phyloP scores from a whole-genome alignment of 768 basidiomycete genomes.

The Thelephora ganbajun region DNA sequence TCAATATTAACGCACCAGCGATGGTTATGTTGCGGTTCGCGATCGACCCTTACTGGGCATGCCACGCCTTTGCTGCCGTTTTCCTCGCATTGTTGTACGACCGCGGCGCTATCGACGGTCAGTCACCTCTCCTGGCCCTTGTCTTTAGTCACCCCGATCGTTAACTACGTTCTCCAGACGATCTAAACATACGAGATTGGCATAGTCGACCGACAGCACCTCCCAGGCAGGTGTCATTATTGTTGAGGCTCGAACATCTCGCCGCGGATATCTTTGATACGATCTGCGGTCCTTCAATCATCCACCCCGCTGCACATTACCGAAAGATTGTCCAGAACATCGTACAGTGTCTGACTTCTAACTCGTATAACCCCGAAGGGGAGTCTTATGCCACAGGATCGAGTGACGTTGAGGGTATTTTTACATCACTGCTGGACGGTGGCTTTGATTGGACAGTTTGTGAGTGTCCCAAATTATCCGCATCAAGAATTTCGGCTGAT shows the following conservation, averaged over 20 bases:
- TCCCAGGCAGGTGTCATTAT: neutral
- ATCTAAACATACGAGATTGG: slow-evolving; percentile 1
- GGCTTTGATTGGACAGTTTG: slow-evolving; percentile 4
- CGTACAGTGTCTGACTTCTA: neutral
- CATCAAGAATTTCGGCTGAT: too few relatives aligned
- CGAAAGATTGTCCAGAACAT: slow-evolving; percentile 4
- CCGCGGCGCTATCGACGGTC: slow-evolving; percentile 4
- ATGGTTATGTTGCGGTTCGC: neutral
- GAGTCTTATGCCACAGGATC: neutral
- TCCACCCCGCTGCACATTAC: slow-evolving; percentile 3
- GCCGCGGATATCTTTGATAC: slow-evolving; percentile 4
- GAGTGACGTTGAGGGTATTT: slow-evolving; percentile 2
- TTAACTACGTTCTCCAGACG: neutral
- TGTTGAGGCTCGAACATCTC: slow-evolving; percentile 2
- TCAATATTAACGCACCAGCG: neutral
- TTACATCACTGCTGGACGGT: slow-evolving; percentile 3
- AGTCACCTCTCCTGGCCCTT: neutral
- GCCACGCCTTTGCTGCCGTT: slow-evolving; percentile 4
- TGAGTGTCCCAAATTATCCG: too few relatives aligned
- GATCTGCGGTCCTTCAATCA: neutral
- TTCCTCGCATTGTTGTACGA: slow-evolving; percentile 4
- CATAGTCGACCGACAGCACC: neutral
- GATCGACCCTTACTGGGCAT: slow-evolving; percentile 2
- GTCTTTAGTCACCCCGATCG: neutral
- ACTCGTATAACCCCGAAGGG: neutral